phyloP scores from a whole-genome alignment of 192 early-diverging fungal genomes.

The Coemansia sp. region DNA sequence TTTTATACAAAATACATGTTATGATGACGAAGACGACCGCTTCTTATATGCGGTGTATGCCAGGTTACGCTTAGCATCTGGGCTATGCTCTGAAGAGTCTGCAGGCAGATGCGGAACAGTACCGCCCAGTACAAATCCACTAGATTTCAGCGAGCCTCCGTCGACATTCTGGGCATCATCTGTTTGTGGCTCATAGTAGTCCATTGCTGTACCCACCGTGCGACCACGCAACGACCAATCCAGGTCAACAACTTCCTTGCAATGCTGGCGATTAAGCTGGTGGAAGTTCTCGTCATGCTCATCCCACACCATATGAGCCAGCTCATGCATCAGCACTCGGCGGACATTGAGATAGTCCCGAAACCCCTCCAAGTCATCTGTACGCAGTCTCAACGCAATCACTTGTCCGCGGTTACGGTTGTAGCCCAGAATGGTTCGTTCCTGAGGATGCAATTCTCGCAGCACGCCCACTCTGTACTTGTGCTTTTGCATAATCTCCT shows the following conservation, averaged over 20 bases:
- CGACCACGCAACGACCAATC: slow-evolving; percentile 45
- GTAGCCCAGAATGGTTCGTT: slow-evolving; percentile 47
- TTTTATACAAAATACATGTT: slow-evolving; percentile 2
- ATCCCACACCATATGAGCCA: slow-evolving; percentile 54
- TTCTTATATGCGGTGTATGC: slow-evolving; percentile 26
- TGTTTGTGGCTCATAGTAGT: slow-evolving; percentile 17
- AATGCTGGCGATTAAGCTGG: slow-evolving; percentile 37
- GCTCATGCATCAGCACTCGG: slow-evolving; percentile 51
- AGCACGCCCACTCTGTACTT: slow-evolving; percentile 32
- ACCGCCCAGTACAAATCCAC: slow-evolving; percentile 48
- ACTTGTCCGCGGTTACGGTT: slow-evolving; percentile 47
- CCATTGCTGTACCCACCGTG: slow-evolving; percentile 8
- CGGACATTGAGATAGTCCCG: slow-evolving; percentile 29
- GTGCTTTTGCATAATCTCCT: slow-evolving; percentile 31
- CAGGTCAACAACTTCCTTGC: slow-evolving; percentile 39
- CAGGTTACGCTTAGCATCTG: slow-evolving; percentile 19
- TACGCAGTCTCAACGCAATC: slow-evolving; percentile 43
- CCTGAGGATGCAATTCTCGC: slow-evolving; percentile 41
- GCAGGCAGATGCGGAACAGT: slow-evolving; percentile 8
- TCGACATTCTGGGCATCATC: slow-evolving; percentile 18
- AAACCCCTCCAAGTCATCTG: slow-evolving; percentile 43
- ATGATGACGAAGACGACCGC: slow-evolving; percentile 3
- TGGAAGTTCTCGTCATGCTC: slow-evolving; percentile 49
- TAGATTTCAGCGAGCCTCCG: slow-evolving; percentile 25
- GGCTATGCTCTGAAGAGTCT: background rate